Conservation (phyloP, 2,329 filamentous ascomycete genomes). For the Triangularia setosa region DNA sequence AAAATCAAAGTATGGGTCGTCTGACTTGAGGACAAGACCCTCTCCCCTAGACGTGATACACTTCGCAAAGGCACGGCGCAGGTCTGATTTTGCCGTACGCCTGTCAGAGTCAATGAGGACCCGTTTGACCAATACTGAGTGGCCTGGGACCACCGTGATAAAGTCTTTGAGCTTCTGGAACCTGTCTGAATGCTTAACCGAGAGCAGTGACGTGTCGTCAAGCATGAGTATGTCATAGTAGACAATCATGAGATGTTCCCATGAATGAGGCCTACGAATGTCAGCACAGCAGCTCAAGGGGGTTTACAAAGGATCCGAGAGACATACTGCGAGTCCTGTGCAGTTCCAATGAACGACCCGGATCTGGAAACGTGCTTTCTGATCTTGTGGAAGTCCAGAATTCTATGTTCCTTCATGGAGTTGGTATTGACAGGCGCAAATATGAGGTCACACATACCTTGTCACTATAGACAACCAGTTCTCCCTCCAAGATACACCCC, state of each 20-base stretch:
- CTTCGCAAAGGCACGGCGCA: slow-evolving; percentile 63
- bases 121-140: slow-evolving; percentile 63
- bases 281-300: slow-evolving; percentile 20
- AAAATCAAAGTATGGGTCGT: slow-evolving; percentile 71
- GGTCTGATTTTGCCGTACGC: slow-evolving; percentile 44
- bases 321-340: slow-evolving; percentile 63
- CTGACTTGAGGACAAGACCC: slow-evolving; percentile 76
- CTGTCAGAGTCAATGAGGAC: slow-evolving; percentile 63
- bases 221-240: slow-evolving; percentile 57
- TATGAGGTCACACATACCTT: slow-evolving; percentile 35
- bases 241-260: slow-evolving; percentile 59
- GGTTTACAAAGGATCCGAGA: neutral
- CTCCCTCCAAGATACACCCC: slow-evolving; percentile 77
- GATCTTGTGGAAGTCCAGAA: slow-evolving; percentile 77
- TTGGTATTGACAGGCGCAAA: neutral
- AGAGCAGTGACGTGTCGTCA: slow-evolving; percentile 50
- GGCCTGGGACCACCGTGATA: slow-evolving; percentile 50
- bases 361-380: slow-evolving; percentile 74
- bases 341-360: slow-evolving; percentile 64
- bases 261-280: slow-evolving; percentile 39
- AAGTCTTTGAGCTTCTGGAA: slow-evolving; percentile 57
- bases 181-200: slow-evolving; percentile 53
- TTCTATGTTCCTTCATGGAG: slow-evolving; percentile 45
- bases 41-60: slow-evolving; percentile 66
- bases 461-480: slow-evolving; percentile 75